Base-by-base conservation (phyloP, 306 rosid species). In the Rubus parviflorus region DNA sequence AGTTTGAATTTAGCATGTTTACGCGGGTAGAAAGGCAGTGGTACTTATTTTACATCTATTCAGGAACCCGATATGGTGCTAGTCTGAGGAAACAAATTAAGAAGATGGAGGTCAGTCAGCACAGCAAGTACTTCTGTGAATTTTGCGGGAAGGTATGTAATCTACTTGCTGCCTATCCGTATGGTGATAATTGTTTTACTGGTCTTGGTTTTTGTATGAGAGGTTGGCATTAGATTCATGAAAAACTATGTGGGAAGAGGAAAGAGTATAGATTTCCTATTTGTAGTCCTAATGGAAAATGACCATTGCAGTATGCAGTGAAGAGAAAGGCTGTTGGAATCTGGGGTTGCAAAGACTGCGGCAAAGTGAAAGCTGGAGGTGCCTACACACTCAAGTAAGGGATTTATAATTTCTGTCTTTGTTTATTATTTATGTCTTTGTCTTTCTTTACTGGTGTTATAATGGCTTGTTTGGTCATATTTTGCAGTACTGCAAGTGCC, bases 291-390 rank as follows among this genome's bases (percentile, higher is more conserved):
- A 30, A 73, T 43, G 16, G 66, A 35, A 25, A 15, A 51, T 5
- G 25, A 7, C 9, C 47, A 15, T 25, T 49, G n/a, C 80, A 92
- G 97, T 90, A 86, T 43, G 96, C 93, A 13, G 92, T 90, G 48
- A 90, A 92, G 89, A 90, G 97, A 54, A 86, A 88, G 82, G 96
- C 90, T 30, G 97, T 90, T 8, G 93, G 96, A 42, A 88, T 92
- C 62, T 90, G 96, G 97, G 96, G 97, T 8, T 90, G 97, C 89
- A 88, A 92, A 75, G 97, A 92, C 75, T 92, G 90, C 46, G 96
- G 97, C 52, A 92, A 92, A 80, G 96, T 92, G 74, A 90, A 92
- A 72, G 95, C 92, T 8, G 93, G 97, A 14, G 96, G 97, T 66
- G 93, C 97, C 75, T 92, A 90, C 80, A 92, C 97, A 5, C 84